Conservation (phyloP, 140 eudicot genomes). For the Erigeron philadelphicus region DNA sequence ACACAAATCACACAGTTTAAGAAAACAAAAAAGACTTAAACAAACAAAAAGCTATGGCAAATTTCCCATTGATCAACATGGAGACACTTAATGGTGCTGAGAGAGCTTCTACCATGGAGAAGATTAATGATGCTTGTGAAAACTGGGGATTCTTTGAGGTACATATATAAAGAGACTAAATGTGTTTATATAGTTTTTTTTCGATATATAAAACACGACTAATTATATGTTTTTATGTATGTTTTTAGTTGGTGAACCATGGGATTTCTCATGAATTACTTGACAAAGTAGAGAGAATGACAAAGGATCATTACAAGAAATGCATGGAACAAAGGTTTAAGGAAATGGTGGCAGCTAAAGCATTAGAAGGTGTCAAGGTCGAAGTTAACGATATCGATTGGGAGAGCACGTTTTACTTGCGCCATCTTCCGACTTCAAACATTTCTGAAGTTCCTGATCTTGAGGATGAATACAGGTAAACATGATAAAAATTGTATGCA, state of each 20-base stretch:
- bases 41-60: conserved; percentile 34
- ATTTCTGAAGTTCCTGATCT: conserved; percentile 49
- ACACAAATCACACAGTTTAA: background rate
- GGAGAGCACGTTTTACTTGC: conserved; percentile 65
- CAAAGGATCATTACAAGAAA: conserved; percentile 55
- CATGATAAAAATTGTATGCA: background rate
- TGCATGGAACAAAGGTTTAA: conserved; percentile 58
- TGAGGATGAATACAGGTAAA: conserved; percentile 48
- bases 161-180: background rate
- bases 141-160: conserved; percentile 74
- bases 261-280: conserved; percentile 50
- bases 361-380: conserved; percentile 42
- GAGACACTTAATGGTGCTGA: conserved; percentile 52
- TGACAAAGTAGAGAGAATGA: conserved; percentile 52
- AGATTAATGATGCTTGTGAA: conserved; percentile 54
- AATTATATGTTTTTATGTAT: conserved; percentile 10
- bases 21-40: background rate
- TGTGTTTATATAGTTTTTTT: too few relatives aligned
- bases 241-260: conserved; percentile 49
- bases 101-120: conserved; percentile 44
- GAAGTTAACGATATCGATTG: conserved; percentile 52
- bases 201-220: background rate
- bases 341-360: conserved; percentile 59
- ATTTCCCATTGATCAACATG: conserved; percentile 51
- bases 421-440: conserved; percentile 53